Percentiles rank a stretch among this genome's conserved stretches.
Conservation (phyloP, 345 rosid genomes). For the Atalantia buxifolia region DNA sequence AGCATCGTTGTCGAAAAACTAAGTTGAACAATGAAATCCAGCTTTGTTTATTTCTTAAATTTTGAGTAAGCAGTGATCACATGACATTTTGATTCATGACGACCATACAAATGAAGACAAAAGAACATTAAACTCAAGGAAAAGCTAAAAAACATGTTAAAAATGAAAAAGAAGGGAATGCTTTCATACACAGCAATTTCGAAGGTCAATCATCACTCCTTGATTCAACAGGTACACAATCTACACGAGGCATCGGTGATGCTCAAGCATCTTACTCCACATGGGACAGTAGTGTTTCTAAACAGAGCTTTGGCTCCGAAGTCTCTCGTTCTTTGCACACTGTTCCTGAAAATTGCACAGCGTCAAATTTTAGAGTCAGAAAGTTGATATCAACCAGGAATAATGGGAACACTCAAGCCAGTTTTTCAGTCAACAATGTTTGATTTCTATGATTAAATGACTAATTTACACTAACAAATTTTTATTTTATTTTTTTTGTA, state of each 20-base stretch:
- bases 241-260: not conserved
- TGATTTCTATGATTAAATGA: not conserved
- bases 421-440: not conserved
- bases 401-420: not conserved
- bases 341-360: conserved; percentile 29
- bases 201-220: not conserved
- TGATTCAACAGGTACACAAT: not conserved
- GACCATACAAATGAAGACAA: conserved; percentile 1
- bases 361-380: not conserved
- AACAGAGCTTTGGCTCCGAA: conserved; percentile 8
- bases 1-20: not conserved
- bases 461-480: not conserved
- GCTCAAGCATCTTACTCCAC: not conserved
- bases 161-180: not conserved
- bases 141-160: not conserved
- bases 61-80: not conserved
- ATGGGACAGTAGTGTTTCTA: conserved; percentile 1
- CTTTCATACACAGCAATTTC: not conserved
- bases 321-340: conserved; percentile 36
- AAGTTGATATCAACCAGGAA: not conserved
- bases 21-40: not conserved
- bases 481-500: not conserved
- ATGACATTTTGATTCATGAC: not conserved
- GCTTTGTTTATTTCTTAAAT: not conserved
- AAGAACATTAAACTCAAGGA: not conserved